Percentiles rank a stretch among this genome's conserved stretches.
Evolutionary conservation across 176 grass and related monocot genomes (phyloP).

Genomic region (Alloteropsis semialata): DNA sequence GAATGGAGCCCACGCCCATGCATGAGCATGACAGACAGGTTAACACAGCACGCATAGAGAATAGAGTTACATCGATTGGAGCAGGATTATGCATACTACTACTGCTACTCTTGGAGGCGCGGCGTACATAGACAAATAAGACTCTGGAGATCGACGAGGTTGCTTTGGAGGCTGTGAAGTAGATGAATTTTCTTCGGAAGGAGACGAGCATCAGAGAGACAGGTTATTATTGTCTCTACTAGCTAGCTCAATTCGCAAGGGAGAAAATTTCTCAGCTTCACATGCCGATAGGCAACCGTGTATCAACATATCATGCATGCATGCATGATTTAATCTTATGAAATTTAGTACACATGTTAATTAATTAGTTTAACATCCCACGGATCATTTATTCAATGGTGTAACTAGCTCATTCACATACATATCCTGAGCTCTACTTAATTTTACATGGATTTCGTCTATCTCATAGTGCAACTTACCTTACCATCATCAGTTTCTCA

Average conservation of each 20-base stretch:
- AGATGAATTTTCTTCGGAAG: conserved; percentile 85
- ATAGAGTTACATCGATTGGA: neutral
- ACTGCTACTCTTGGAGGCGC: neutral
- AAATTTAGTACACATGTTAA: neutral
- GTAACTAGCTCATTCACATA: neutral
- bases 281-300: conserved; percentile 35
- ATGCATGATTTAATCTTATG: conserved; percentile 21
- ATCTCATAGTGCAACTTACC: neutral
- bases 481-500: neutral
- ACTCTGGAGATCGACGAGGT: neutral
- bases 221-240: neutral
- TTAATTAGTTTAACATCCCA: neutral
- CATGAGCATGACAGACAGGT: neutral
- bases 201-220: neutral
- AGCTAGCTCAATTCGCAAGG: conserved; percentile 27
- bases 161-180: conserved; percentile 62
- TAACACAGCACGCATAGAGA: neutral
- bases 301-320: conserved; percentile 10
- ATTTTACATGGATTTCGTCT: neutral
- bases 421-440: neutral
- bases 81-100: neutral
- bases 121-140: conserved; percentile 24
- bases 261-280: conserved; percentile 98
- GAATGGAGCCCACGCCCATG: neutral
- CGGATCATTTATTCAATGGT: neutral